Conservation (phyloP, 2,329 filamentous ascomycete genomes). For the Clarireedia paspali region DNA sequence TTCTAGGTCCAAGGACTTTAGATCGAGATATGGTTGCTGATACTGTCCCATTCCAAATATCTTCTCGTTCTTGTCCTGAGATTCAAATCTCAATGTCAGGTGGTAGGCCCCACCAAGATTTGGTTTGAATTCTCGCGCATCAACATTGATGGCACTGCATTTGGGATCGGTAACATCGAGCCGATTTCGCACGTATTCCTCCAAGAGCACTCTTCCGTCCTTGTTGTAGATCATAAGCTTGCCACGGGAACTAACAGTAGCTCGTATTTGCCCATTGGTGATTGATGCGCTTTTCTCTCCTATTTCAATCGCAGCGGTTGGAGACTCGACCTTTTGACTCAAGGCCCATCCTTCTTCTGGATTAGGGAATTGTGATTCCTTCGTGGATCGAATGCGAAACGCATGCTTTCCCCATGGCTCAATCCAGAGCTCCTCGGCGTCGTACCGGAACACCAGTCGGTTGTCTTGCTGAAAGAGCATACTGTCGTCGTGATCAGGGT, state of each 20-base stretch:
- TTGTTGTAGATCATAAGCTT: constrained; percentile 40
- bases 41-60: constrained; percentile 67
- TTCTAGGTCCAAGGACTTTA: constrained; percentile 56
- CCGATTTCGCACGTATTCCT: constrained; percentile 44
- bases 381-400: constrained; percentile 40
- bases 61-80: constrained; percentile 44
- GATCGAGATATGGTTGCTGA: constrained; percentile 54
- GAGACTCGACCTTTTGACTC: neutral
- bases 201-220: constrained; percentile 36
- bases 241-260: constrained; percentile 37
- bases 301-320: constrained; percentile 2
- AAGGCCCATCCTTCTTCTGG: constrained; percentile 37
- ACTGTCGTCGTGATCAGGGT: neutral
- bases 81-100: constrained; percentile 52
- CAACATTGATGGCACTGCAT: constrained; percentile 41
- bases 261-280: constrained; percentile 41
- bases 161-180: constrained; percentile 41
- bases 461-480: constrained; percentile 23
- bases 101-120: constrained; percentile 42
- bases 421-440: constrained; percentile 41
- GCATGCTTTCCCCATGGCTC: constrained; percentile 42
- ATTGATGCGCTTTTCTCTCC: constrained; percentile 29
- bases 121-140: constrained; percentile 43
- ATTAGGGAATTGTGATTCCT: constrained; percentile 30
- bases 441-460: constrained; percentile 28